phyloP scores from a whole-genome alignment of 495 filamentous ascomycete species.

The Neurospora sp. region DNA sequence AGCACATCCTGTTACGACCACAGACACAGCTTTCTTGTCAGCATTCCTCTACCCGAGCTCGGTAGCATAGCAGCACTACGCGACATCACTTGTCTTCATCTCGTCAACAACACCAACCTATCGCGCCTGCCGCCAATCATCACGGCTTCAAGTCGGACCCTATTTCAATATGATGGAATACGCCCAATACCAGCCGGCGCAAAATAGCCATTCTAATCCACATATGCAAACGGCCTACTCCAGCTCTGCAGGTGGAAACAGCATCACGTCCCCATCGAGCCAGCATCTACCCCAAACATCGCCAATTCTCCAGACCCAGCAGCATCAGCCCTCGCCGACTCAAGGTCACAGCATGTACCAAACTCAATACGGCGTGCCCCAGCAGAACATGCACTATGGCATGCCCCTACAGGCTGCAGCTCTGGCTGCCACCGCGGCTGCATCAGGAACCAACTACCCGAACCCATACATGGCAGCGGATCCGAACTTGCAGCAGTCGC shows the following conservation, averaged over 20 bases:
- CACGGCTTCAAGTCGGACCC: constrained; percentile 12
- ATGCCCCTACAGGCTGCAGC: constrained; percentile 56
- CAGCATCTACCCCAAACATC: constrained; percentile 51
- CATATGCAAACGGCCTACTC: constrained; percentile 35
- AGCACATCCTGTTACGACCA: constrained; percentile 5
- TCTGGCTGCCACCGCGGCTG: constrained; percentile 61
- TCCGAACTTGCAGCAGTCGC: constrained; percentile 47
- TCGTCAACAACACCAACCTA: not conserved
- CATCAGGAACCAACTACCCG: constrained; percentile 49
- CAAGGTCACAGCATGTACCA: constrained; percentile 51
- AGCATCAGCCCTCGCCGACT: constrained; percentile 41
- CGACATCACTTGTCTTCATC: not conserved
- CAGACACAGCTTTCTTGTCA: constrained; percentile 5
- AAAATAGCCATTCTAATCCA: constrained; percentile 41
- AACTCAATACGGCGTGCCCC: constrained; percentile 46
- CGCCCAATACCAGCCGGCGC: constrained; percentile 54
- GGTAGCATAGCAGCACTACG: constrained; percentile 3
- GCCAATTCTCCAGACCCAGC: constrained; percentile 52
- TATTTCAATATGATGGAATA: constrained; percentile 54
- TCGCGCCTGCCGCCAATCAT: constrained; percentile 10
- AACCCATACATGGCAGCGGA: constrained; percentile 42
- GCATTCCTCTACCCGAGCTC: constrained; percentile 8
- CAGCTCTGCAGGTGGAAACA: constrained; percentile 45
- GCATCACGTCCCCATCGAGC: constrained; percentile 50
- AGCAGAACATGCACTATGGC: constrained; percentile 50